These are phyloP conservation scores for Lactarius akahatsu DNA, from an alignment of 768 basidiomycete genomes.

Conservation along the genomic window DNA sequence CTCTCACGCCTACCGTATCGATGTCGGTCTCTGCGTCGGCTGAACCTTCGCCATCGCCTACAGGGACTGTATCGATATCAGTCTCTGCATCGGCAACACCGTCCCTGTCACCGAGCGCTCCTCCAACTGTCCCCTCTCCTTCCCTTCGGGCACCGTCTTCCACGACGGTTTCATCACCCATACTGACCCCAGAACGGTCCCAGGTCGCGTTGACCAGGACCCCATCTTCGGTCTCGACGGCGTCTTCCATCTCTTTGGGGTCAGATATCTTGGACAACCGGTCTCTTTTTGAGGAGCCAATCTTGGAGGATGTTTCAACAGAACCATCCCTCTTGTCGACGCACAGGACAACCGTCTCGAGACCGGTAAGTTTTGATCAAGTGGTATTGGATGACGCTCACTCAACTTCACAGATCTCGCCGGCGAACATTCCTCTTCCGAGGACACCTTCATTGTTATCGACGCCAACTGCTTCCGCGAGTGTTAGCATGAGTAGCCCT, in stretches of 20 bases:
- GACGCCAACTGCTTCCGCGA: slow-evolving; percentile 43
- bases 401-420: slow-evolving; percentile 33
- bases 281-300: slow-evolving; percentile 31
- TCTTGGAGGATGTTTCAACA: slow-evolving; percentile 46
- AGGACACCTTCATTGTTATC: slow-evolving; percentile 38
- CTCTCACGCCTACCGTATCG: slow-evolving; percentile 45
- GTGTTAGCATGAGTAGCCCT: slow-evolving; percentile 53
- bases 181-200: slow-evolving; percentile 24
- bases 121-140: slow-evolving; percentile 33
- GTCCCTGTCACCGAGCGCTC: slow-evolving; percentile 34
- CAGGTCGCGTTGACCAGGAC: slow-evolving; percentile 37
- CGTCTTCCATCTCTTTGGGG: slow-evolving; percentile 35
- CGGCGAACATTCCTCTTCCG: slow-evolving; percentile 36
- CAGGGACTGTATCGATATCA: slow-evolving; percentile 43
- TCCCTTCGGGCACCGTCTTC: slow-evolving; percentile 36
- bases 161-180: slow-evolving; percentile 18
- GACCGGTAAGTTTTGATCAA: slow-evolving; percentile 33
- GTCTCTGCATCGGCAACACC: slow-evolving; percentile 35
- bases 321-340: slow-evolving; percentile 59
- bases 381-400: slow-evolving; percentile 14
- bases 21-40: slow-evolving; percentile 34
- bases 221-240: slow-evolving; percentile 35
- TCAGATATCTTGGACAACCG: slow-evolving; percentile 35
- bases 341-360: slow-evolving; percentile 29
- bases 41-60: slow-evolving; percentile 38